Evolutionary conservation across 139 green algal species (phyloP).

Genomic region (Chlamydomonas sphaeroides): DNA sequence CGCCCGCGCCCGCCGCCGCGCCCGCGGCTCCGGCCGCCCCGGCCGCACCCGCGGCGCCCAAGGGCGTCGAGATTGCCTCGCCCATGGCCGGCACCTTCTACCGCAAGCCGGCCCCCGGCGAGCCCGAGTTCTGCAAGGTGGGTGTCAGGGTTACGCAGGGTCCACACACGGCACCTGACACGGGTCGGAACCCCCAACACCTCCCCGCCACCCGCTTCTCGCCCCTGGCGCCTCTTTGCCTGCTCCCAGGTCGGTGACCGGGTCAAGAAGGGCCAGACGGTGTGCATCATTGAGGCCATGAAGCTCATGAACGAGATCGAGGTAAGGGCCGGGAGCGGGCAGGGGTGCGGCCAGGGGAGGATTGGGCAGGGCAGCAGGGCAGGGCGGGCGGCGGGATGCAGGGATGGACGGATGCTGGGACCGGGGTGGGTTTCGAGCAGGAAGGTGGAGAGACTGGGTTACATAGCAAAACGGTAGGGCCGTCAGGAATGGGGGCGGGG

Average conservation of each 20-base stretch:
- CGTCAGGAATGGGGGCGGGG: no score
- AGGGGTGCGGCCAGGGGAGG: neutral
- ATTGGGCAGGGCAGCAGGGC: no score
- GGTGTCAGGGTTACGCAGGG: no score
- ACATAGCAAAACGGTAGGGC: no score
- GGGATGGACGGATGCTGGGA: no score
- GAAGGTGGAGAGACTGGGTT: no score
- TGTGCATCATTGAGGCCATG: constrained; percentile 98
- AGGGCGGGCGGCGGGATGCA: no score
- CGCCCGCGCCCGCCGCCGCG: constrained; percentile 52
- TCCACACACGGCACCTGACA: no score
- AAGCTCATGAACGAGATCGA: constrained; percentile 99
- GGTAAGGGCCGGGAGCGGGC: constrained; percentile 44
- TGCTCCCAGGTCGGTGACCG: constrained; percentile 90
- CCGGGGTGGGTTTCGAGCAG: no score
- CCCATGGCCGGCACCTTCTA: constrained; percentile 76
- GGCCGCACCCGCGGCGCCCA: constrained; percentile 55
- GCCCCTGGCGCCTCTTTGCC: no score
- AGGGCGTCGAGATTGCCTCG: constrained; percentile 68
- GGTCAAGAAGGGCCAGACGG: constrained; percentile 93
- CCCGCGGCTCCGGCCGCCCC: constrained; percentile 67
- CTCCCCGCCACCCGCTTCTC: no score
- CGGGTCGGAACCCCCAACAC: no score
- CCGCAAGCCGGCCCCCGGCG: constrained; percentile 85
- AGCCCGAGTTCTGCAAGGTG: constrained; percentile 91